Conservation (phyloP, 176 grass and related monocot species). For the Oryza meyeriana region DNA sequence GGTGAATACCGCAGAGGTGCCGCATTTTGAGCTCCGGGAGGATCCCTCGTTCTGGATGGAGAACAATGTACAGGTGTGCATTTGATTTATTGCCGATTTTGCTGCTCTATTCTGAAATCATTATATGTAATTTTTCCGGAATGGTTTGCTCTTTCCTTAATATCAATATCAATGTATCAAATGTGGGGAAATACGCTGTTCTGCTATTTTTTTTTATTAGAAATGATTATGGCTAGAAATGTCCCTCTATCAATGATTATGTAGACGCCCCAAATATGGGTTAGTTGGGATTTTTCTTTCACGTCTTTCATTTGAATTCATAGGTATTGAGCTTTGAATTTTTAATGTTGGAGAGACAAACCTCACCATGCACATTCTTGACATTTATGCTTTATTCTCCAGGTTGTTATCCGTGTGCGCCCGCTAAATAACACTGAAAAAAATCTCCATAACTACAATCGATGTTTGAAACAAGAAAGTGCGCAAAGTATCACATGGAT, state of each 20-base stretch:
- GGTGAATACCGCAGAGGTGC: slow-evolving; percentile 62
- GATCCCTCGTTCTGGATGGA: slow-evolving; percentile 97
- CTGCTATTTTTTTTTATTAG: not conserved
- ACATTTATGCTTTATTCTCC: slow-evolving; percentile 33
- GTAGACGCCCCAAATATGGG: not conserved
- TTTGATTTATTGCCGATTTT: not conserved
- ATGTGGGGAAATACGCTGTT: not conserved
- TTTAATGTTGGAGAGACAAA: slow-evolving; percentile 3
- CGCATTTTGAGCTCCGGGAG: slow-evolving; percentile 76
- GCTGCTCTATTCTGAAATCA: not conserved
- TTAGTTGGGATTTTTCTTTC: not conserved
- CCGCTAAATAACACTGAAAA: slow-evolving; percentile 74
- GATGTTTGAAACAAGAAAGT: slow-evolving; percentile 93
- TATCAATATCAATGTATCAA: not conserved
- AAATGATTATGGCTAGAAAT: not conserved
- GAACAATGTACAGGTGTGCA: slow-evolving; percentile 85
- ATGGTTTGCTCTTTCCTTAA: not conserved
- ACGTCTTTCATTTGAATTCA: not conserved
- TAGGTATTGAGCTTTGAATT: slow-evolving; percentile 5
- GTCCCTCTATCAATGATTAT: not conserved
- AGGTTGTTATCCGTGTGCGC: slow-evolving; percentile 89
- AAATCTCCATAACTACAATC: slow-evolving; percentile 53
- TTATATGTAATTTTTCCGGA: not conserved
- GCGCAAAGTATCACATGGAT: slow-evolving; percentile 86
- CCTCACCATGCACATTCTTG: slow-evolving; percentile 14